Conservation (phyloP, 2,329 filamentous ascomycete species). For the Aspergillus flavus region DNA sequence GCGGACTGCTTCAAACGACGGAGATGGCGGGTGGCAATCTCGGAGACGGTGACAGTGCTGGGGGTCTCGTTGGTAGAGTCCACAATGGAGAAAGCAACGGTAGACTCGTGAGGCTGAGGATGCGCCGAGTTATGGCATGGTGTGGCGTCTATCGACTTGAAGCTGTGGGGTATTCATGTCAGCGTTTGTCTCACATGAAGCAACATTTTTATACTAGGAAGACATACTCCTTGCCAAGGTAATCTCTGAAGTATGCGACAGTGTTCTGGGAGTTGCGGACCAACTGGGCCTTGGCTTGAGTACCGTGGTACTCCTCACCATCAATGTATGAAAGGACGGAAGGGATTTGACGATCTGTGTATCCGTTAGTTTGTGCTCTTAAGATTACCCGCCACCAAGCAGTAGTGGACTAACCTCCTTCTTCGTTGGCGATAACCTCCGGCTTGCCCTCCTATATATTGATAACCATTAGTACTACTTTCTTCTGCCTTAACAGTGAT, state of each 20-base stretch:
- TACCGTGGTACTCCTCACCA: constrained; percentile 94
- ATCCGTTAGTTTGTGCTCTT: constrained; percentile 20
- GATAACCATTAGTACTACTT: not conserved
- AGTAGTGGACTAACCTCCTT: constrained; percentile 64
- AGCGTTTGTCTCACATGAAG: constrained; percentile 10
- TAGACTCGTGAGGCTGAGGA: constrained; percentile 72
- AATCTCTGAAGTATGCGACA: constrained; percentile 93
- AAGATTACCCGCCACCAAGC: not conserved
- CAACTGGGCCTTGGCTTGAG: constrained; percentile 91
- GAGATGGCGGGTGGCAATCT: constrained; percentile 83
- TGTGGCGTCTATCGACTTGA: constrained; percentile 94
- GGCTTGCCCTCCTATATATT: constrained; percentile 76
- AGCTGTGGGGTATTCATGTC: constrained; percentile 48
- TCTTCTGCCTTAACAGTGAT: not conserved
- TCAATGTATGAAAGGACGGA: constrained; percentile 91
- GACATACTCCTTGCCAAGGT: constrained; percentile 82
- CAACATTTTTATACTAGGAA: not conserved
- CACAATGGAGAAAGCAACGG: constrained; percentile 79
- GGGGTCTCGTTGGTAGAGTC: constrained; percentile 68
- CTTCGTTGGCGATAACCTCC: constrained; percentile 98
- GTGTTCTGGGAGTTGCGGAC: constrained; percentile 93
- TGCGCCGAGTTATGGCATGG: constrained; percentile 93
- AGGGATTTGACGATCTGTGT: constrained; percentile 89
- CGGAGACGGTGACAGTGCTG: constrained; percentile 74
- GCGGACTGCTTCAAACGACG: constrained; percentile 80